Evolutionary conservation across 106 monocot species (phyloP).

Genomic region (Dendrobium officinale): DNA sequence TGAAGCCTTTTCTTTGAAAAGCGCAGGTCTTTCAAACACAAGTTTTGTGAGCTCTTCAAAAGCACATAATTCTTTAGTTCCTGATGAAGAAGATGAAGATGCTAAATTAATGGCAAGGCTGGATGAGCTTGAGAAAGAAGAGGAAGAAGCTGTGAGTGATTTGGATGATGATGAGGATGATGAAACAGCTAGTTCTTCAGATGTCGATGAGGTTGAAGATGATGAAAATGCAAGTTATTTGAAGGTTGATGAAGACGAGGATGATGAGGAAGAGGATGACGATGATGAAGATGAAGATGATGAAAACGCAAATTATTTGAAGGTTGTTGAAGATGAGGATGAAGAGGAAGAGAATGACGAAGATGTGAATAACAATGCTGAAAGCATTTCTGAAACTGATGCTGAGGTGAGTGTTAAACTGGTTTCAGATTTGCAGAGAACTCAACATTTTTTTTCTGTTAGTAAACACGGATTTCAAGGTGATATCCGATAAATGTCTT

Average conservation of each 20-base stretch:
- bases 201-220: constrained; percentile 15
- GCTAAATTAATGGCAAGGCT: constrained; percentile 56
- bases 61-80: constrained; percentile 5
- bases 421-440: constrained; percentile 11
- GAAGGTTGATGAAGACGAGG: constrained; percentile 2
- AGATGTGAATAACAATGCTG: neutral
- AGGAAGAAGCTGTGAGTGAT: constrained; percentile 43
- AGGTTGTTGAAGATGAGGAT: neutral
- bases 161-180: constrained; percentile 28
- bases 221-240: constrained; percentile 10
- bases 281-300: constrained; percentile 19
- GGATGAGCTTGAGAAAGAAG: constrained; percentile 82
- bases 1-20: constrained; percentile 1
- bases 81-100: constrained; percentile 51
- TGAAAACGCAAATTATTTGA: neutral
- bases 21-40: neutral
- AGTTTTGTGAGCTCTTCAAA: neutral
- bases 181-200: neutral
- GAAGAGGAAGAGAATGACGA: neutral
- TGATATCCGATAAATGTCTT: neutral
- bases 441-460: constrained; percentile 2
- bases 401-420: constrained; percentile 4
- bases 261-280: constrained; percentile 14
- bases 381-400: neutral
- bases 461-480: constrained; percentile 7